Evolutionary conservation across 2,329 filamentous ascomycete species (phyloP).

Genomic region (Penicillium carneum): DNA sequence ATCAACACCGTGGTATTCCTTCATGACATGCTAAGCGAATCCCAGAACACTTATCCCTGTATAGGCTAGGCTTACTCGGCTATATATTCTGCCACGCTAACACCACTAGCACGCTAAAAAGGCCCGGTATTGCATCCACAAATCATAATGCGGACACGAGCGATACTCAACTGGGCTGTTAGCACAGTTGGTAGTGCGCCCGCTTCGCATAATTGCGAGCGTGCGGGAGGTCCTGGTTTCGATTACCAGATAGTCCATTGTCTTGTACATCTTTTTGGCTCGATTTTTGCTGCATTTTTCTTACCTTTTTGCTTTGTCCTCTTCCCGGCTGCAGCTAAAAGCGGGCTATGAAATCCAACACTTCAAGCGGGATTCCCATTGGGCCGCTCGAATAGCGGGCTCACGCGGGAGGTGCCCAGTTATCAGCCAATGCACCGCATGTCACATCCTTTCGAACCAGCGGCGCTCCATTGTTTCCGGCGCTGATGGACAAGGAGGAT

Average conservation of each 20-base stretch:
- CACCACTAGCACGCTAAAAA: neutral
- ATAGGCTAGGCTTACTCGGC: slow-evolving; percentile 18
- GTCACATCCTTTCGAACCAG: slow-evolving; percentile 4
- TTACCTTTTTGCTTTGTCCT: neutral
- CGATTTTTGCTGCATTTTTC: neutral
- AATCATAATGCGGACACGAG: neutral
- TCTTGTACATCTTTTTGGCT: slow-evolving; percentile 8
- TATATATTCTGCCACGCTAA: slow-evolving; percentile 27
- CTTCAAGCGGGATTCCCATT: neutral
- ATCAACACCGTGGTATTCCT: neutral
- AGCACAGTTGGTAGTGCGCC: slow-evolving; percentile 29
- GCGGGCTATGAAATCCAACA: neutral
- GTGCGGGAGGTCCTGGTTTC: slow-evolving; percentile 55
- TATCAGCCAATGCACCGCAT: slow-evolving; percentile 1
- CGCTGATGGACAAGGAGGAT: neutral
- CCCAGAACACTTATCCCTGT: slow-evolving; percentile 7
- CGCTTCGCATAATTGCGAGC: slow-evolving; percentile 45
- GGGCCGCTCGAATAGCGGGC: neutral
- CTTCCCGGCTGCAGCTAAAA: neutral
- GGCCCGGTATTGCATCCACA: neutral
- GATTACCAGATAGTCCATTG: slow-evolving; percentile 56
- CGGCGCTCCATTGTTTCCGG: slow-evolving; percentile 1
- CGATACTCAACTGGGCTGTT: slow-evolving; percentile 19
- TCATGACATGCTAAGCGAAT: slow-evolving; percentile 10
- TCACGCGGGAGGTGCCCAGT: neutral